A percentile compares a stretch with the other conserved stretches of the same genome.
phyloP scores from a whole-genome alignment of 2,329 filamentous ascomycete genomes.

The Colletotrichum musicola region DNA sequence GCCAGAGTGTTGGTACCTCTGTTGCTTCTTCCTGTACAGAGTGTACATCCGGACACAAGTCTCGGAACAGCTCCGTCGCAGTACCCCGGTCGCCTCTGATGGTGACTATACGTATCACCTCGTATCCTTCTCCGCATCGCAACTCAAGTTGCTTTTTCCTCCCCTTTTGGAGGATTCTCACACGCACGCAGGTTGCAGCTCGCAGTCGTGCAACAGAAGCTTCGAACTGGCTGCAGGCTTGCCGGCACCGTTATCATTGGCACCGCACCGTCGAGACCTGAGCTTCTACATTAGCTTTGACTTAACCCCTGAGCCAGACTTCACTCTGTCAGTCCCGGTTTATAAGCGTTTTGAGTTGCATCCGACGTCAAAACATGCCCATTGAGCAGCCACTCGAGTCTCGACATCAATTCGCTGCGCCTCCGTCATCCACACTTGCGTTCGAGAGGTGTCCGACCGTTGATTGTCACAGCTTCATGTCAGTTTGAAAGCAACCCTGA shows the following conservation, averaged over 20 bases:
- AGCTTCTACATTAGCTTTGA: not conserved
- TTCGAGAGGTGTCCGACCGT: slow-evolving; percentile 14
- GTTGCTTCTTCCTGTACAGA: not conserved
- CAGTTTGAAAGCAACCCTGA: not conserved
- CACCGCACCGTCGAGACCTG: not conserved
- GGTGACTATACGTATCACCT: slow-evolving; percentile 8
- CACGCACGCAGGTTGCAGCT: slow-evolving; percentile 18
- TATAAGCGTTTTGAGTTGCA: slow-evolving; percentile 16
- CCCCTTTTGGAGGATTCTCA: not conserved
- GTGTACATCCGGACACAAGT: not conserved
- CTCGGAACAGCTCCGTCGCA: slow-evolving; percentile 1
- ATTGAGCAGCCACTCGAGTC: not conserved
- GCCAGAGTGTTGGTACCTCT: slow-evolving; percentile 17
- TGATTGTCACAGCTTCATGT: slow-evolving; percentile 9
- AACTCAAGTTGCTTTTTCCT: slow-evolving; percentile 21
- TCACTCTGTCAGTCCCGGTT: not conserved
- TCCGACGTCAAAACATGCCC: slow-evolving; percentile 3
- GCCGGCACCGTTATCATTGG: not conserved
- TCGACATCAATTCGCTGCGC: slow-evolving; percentile 12
- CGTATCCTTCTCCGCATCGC: slow-evolving; percentile 19
- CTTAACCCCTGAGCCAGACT: slow-evolving; percentile 1
- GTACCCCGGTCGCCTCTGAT: not conserved
- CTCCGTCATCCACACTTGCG: slow-evolving; percentile 1
- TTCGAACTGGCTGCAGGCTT: not conserved
- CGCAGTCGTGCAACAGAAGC: not conserved